Base-by-base conservation (phyloP, 2,329 filamentous ascomycete species). In the Albifimbria verrucaria region DNA sequence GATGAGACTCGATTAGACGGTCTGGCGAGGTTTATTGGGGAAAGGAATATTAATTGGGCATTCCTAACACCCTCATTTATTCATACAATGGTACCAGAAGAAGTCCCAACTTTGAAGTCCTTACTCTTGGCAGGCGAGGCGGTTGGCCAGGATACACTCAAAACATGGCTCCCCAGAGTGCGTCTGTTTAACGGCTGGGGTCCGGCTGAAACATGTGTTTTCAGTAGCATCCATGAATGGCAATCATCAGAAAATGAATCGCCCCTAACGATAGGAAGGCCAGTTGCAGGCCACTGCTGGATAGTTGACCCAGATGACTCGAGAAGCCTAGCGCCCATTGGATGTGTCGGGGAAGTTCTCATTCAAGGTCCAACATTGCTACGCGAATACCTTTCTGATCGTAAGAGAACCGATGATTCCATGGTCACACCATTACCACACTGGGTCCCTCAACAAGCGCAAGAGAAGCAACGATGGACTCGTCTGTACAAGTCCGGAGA, bases 391-490 rank as follows among this genome's bases (percentile, higher is more conserved):
- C 47, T 66, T 2, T 39, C 51, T 6, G 57, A 63, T 2, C 36
- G 51, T 2, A 43, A 49, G 5, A 61, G 57, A 43, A 68, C 63
- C 7, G 57, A 23, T 46, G 60, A 47, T 49, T 57, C 21, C 56
- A 74, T 64, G 49, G 65, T 58, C 18, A 58, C 51, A 2, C 69
- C 56, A 68, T 72, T 52, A 0, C 7, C 48, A 2, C 63, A 12
- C 18, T 39, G 32, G 62, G 62, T 45, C 61, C 0, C n/a, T n/a
- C n/a, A n/a, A n/a, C n/a, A n/a, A n/a, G n/a, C n/a, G n/a, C n/a
- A n/a, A n/a, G n/a, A n/a, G 36, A 43, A 50, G 28, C 55, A 21
- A 20, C 10, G n/a, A n/a, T 22, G 28, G 10, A 52, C 50, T n/a
- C 49, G 49, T 15, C 47, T 61, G 3, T 63, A 60, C 24, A 58